Evolutionary conservation across 1,284 basidiomycete species (phyloP).

Genomic region (Ceratobasidium sp.): DNA sequence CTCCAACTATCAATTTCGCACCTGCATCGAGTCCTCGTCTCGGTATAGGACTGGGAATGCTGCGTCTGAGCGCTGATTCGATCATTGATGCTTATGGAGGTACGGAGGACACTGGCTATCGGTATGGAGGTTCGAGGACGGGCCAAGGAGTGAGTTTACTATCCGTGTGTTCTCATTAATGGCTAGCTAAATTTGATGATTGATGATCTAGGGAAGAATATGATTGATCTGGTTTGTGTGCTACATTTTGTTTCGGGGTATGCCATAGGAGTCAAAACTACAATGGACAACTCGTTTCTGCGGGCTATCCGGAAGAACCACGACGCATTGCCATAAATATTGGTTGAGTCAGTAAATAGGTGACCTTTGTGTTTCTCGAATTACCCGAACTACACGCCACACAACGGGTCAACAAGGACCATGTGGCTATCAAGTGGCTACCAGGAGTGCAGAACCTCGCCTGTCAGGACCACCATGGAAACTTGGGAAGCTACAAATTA

Average conservation of each 20-base stretch:
- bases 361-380: too few relatives aligned
- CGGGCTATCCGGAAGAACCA: too few relatives aligned
- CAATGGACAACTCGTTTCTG: too few relatives aligned
- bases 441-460: too few relatives aligned
- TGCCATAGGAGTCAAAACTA: neutral
- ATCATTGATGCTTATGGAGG: constrained; percentile 43
- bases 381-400: too few relatives aligned
- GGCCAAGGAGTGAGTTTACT: constrained; percentile 27
- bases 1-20: neutral
- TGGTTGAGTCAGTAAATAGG: too few relatives aligned
- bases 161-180: too few relatives aligned
- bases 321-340: too few relatives aligned
- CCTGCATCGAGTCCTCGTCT: constrained; percentile 14
- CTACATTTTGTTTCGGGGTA: neutral
- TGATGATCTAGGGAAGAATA: constrained; percentile 31
- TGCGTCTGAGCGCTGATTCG: constrained; percentile 40
- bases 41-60: constrained; percentile 30
- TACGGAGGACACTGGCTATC: constrained; percentile 20
- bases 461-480: too few relatives aligned
- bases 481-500: too few relatives aligned
- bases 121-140: constrained; percentile 36
- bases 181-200: neutral
- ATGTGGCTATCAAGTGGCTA: too few relatives aligned
- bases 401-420: too few relatives aligned
- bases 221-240: constrained; percentile 1